Evolutionary conservation across 2,329 filamentous ascomycete genomes (phyloP), one percentile per base, ranked within the genome.

Genomic region (Mycogone perniciosa): DNA sequence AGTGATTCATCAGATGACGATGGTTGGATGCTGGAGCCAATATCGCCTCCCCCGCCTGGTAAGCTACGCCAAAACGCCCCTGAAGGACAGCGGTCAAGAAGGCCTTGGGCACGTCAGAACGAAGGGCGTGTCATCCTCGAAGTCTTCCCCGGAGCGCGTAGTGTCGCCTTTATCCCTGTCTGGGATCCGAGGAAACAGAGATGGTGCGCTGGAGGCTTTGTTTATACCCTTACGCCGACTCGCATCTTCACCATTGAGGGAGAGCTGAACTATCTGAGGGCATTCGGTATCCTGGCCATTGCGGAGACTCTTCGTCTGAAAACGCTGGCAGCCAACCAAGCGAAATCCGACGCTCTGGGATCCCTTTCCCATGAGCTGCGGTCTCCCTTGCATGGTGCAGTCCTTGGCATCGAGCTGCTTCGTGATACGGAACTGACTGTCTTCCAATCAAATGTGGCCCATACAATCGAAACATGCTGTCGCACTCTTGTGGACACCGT

Each of bases 351-450:
- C 50, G 76, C 82, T 31, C 71, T 85, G 8, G 76, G 77, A 1
- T 82, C 76, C 1, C 74, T 85, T 3, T 81, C 76, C 2, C 81
- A 85, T 58, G 81, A 85, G 59, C 64, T 85, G 10, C 71, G 81
- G 6, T 81, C 76, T 1, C 81, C 81, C 0, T 65, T 85, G 1
- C 81, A 85, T 50, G 82, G 81, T 3, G 76, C 84, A 31, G 64
- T 84, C 0, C 74, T 77, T 0, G 79, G 69, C 48, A 70, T 72
- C 1, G 78, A 81, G 54, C 62, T 82, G 4, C 59, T 84, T 1
- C 70, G 73, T 6, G 77, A 81, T n/a, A 79, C 76, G 0, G 54
- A 64, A 0, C 64, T 81, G 27, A 70, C 68, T 34, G 68, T 69
- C 2, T 68, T 71, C 7, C 78, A 80, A 56, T 65, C 67, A 4